Conservation (phyloP, 139 green algal genomes). For the Dunaliella primolecta region DNA sequence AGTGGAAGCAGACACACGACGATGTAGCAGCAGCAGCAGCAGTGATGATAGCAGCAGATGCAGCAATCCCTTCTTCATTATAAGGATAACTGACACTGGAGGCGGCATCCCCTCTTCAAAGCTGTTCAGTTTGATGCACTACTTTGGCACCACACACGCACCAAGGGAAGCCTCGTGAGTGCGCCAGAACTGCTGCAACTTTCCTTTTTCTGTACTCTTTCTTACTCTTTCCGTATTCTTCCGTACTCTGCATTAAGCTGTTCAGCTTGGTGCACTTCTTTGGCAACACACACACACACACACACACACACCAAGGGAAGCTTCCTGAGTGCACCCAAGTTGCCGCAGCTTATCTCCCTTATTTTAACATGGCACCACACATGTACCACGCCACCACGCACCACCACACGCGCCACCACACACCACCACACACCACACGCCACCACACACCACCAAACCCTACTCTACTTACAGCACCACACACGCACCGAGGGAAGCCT, state of each 20-base stretch:
- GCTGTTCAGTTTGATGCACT: neutral
- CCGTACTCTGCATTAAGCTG: no score
- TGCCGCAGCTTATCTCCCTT: no score
- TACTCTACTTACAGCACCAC: no score
- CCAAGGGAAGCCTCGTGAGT: slow-evolving; percentile 4
- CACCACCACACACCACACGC: no score
- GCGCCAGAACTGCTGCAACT: no score
- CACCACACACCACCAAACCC: no score
- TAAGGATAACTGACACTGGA: slow-evolving; percentile 6
- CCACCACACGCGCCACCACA: no score
- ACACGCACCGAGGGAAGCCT: no score
- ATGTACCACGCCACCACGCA: no score
- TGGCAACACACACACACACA: neutral
- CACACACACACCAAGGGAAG: neutral
- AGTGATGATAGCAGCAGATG: neutral
- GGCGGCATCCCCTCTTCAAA: neutral
- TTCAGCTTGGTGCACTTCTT: neutral
- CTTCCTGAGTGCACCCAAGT: neutral
- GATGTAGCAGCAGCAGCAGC: neutral
- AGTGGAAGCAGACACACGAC: slow-evolving; percentile 5
- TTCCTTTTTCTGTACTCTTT: no score
- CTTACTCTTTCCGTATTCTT: no score
- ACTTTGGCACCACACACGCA: neutral
- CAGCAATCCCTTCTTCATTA: neutral
- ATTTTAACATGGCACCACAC: no score